phyloP scores from a whole-genome alignment of 768 basidiomycete genomes.

The Pleurotus cornucopiae region DNA sequence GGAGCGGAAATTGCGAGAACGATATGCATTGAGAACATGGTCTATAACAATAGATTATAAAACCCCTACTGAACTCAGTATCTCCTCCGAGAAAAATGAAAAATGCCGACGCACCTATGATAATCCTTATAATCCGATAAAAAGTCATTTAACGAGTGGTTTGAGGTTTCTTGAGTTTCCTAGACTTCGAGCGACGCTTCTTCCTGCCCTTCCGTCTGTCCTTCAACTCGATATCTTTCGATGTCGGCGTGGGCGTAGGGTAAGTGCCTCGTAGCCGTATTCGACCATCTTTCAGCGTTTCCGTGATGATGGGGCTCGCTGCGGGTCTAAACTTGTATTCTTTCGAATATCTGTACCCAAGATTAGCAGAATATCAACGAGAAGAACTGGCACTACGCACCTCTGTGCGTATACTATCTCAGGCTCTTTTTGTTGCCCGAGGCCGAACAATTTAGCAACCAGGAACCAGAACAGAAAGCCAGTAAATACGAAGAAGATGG shows the following conservation, averaged over 20 bases:
- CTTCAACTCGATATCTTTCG: background rate
- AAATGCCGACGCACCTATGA: background rate
- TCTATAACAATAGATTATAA: background rate
- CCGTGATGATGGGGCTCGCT: constrained; percentile 80
- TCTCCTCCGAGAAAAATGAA: background rate
- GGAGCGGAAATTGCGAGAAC: background rate
- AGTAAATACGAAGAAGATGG: constrained; percentile 37
- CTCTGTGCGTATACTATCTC: constrained; percentile 27
- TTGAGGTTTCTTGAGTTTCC: background rate
- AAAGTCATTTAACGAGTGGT: background rate
- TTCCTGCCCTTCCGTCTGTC: background rate
- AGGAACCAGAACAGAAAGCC: constrained; percentile 39
- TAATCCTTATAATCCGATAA: background rate
- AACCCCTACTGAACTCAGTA: background rate
- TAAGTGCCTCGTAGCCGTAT: constrained; percentile 64
- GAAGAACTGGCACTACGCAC: background rate
- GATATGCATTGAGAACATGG: background rate
- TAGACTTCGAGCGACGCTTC: background rate
- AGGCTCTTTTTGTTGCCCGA: constrained; percentile 25
- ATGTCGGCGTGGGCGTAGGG: constrained; percentile 22
- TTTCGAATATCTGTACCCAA: constrained; percentile 63
- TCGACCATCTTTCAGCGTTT: constrained; percentile 68
- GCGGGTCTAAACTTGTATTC: constrained; percentile 81
- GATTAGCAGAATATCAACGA: background rate
- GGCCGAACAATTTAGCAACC: constrained; percentile 22